Conservation (phyloP, 192 early-diverging fungal genomes). For the Pilobolus umbonatus region DNA sequence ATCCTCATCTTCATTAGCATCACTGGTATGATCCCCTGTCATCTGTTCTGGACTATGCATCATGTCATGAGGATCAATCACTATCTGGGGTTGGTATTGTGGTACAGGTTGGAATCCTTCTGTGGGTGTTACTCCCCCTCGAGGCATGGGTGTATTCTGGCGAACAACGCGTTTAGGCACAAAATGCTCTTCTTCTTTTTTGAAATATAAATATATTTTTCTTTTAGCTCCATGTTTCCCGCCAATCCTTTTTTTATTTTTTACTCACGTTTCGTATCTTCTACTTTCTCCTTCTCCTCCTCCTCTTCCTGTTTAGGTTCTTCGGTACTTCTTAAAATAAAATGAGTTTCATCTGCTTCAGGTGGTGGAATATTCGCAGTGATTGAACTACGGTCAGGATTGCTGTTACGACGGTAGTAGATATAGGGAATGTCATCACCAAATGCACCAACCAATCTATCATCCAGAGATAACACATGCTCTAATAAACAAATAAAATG, state of each 20-base stretch:
- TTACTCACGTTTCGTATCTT: background rate
- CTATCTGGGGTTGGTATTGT: constrained; percentile 2
- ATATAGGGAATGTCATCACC: constrained; percentile 12
- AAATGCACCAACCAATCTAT: constrained; percentile 13
- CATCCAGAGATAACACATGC: constrained; percentile 8
- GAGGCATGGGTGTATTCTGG: constrained; percentile 16
- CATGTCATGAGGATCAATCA: background rate
- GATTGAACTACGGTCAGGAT: constrained; percentile 25
- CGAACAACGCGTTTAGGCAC: background rate
- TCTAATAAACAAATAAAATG: constrained; percentile 9
- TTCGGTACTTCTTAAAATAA: constrained; percentile 5
- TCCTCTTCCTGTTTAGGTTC: background rate
- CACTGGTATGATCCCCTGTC: background rate
- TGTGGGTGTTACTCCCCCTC: background rate
- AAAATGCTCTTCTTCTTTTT: background rate
- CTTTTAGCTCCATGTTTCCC: too few relatives aligned
- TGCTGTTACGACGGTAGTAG: constrained; percentile 14
- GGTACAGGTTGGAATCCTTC: background rate
- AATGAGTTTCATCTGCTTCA: background rate
- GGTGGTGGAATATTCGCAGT: constrained; percentile 2
- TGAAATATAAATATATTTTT: too few relatives aligned
- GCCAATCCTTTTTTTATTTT: background rate
- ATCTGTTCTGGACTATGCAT: background rate
- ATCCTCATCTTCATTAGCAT: background rate
- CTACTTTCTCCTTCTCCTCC: background rate